Evolutionary conservation across 148 eudicot genomes (phyloP), one percentile per base, ranked within the genome.

Genomic region (Spergularia marina): DNA sequence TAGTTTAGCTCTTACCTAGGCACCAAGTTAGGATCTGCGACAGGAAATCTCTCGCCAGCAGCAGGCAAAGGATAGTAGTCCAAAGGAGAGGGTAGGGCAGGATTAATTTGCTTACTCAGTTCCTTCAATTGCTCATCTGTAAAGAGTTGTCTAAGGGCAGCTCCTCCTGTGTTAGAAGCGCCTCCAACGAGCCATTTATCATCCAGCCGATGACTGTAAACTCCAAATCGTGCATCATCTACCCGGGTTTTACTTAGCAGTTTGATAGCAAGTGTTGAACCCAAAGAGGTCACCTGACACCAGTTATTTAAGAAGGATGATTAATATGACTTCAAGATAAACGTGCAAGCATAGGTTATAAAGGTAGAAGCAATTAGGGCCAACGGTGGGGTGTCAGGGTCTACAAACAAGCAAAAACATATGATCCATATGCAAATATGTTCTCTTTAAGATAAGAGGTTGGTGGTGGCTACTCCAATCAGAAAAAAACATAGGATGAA

Each of bases 121-220:
- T 83, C 89, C 77, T 71, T 75, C 80, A 96, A 77, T 70, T 92
- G 91, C 62, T 86, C 93, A 77, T 96, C 97, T 0, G 91, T 88
- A 74, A 96, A 96, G 53, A 91, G 67, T 71, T 88, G 89, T 78
- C 92, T 80, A 8, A 96, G 89, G 64, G 87, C 91, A 71, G 91
- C 97, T 78, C 99, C 99, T 20, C 99, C 99, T 4, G 96, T 92
- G 80, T 95, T 95, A 71, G 99, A 95, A 77, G 99, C 99, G 70
- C 99, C 99, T 70, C 99, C 99, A 73, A 95, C 98, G 68, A 95
- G 98, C 99, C 99, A 96, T 75, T 85, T 89, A 84, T 96, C 97
- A 77, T 92, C 98, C 62, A 96, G 95, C 12, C 98, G 90, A 66
- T 92, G 98, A 71, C 98, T 96, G 73, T 91, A 92, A 41, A 96